Base-by-base conservation (phyloP, 2,329 filamentous ascomycete genomes). In the Dothideomycetidae sp. region DNA sequence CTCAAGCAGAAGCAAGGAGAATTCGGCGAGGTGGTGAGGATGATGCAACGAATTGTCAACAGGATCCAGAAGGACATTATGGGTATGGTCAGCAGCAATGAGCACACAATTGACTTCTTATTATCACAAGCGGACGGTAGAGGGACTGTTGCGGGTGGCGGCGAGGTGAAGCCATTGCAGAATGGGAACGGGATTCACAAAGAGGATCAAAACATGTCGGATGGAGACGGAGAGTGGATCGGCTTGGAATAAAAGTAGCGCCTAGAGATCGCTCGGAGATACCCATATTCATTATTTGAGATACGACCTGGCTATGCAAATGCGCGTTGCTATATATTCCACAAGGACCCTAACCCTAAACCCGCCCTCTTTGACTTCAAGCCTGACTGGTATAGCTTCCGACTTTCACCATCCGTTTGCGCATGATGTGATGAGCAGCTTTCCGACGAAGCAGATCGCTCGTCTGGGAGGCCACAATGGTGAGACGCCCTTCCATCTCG, bases 61-160 rank as follows among this genome's bases (percentile, higher is more conserved):
- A 76, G 76, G 51, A 84, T 94, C 61, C 73, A 81, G 46, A 76
- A 81, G 41, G 86, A 93, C 53, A 71, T 96, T 44, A 75, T 83
- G 55, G 73, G 75, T 47, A 60, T 94, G 45, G 82, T 82, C 0
- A 85, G 94, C 48, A 81, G 86, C 55, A 96, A 94, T 51, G 68
- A 80, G 36, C 92, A 93, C 61, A 80, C 81, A 57, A 76, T 94
- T 37, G 83, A 93, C 52, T 94, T 92, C 53, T 63, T 94, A 19
- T 61, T 80, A 5, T 50, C 47, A 17, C 53, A 57, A 33, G 23
- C 39, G 26, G 40, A 31, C 2, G 39, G 41, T 11, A 36, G 29
- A 3, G 33, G 29, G 15, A 17, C 26, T 10, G 12, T 41, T n/a
- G 14, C 15, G 2, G 29, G 31, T 17, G 28, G 26, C 12, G 33